These are phyloP conservation scores for Auricularia auricula-judae DNA, from an alignment of 768 basidiomycete species.

Conservation along the genomic window DNA sequence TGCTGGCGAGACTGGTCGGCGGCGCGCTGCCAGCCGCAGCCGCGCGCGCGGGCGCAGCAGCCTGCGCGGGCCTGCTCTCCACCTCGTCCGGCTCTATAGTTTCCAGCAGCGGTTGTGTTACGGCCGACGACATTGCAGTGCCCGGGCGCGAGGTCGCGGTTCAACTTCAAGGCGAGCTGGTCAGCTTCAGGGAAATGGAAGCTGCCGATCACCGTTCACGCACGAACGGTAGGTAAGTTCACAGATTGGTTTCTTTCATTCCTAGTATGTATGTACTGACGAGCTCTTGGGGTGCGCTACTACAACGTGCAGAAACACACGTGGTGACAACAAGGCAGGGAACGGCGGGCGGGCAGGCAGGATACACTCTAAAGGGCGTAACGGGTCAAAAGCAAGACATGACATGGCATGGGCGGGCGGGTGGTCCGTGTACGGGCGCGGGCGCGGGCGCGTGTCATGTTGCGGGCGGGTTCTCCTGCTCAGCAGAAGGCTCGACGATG, in stretches of 20 bases:
- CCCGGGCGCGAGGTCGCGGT: not conserved
- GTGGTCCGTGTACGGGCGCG: too few relatives aligned
- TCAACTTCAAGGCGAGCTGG: not conserved
- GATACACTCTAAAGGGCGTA: not conserved
- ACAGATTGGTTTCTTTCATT: not conserved
- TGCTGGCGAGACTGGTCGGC: conserved; percentile 37
- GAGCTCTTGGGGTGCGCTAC: not conserved
- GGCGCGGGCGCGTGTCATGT: not conserved
- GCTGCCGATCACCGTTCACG: not conserved
- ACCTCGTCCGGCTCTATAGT: conserved; percentile 81
- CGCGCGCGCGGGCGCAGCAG: conserved; percentile 23
- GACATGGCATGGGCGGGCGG: too few relatives aligned
- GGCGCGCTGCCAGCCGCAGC: conserved; percentile 41
- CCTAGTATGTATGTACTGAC: not conserved
- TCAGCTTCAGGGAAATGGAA: not conserved
- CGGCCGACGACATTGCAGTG: conserved; percentile 27
- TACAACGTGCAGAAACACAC: not conserved
- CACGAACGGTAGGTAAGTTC: not conserved
- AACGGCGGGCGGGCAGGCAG: not conserved
- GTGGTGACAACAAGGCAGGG: not conserved
- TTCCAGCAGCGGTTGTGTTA: conserved; percentile 51
- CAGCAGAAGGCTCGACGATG: not conserved
- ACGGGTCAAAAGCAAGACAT: too few relatives aligned
- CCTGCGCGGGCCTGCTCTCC: conserved; percentile 17
- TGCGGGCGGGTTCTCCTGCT: not conserved